Conservation (phyloP, 495 filamentous ascomycete genomes). For the Echria macrotheca region DNA sequence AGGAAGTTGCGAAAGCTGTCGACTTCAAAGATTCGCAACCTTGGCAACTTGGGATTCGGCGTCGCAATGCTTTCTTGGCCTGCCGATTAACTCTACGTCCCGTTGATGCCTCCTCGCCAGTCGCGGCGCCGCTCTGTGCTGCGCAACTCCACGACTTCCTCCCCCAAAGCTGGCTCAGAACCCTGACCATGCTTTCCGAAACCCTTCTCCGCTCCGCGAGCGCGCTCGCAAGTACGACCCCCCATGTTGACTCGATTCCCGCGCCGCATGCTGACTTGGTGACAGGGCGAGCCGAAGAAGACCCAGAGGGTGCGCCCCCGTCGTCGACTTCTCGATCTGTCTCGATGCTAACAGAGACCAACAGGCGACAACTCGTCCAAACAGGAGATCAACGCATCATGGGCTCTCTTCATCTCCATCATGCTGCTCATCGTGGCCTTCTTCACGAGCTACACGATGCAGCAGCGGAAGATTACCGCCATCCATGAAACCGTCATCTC, state of each 20-base stretch:
- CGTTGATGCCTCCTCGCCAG: constrained; percentile 12
- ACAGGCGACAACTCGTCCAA: constrained; percentile 35
- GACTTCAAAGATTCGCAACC: too few relatives aligned
- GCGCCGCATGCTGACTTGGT: neutral
- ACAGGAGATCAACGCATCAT: constrained; percentile 90
- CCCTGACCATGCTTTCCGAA: constrained; percentile 25
- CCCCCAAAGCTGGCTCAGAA: neutral
- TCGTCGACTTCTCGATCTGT: neutral
- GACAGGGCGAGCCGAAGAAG: constrained; percentile 49
- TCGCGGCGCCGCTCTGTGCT: constrained; percentile 6
- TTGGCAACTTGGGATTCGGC: too few relatives aligned
- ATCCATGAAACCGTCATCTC: constrained; percentile 97
- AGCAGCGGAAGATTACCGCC: constrained; percentile 91
- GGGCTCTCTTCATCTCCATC: constrained; percentile 95
- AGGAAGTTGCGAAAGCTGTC: constrained; percentile 15
- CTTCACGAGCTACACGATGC: constrained; percentile 93
- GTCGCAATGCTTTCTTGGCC: neutral
- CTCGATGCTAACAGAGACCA: neutral
- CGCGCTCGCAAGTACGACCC: constrained; percentile 38
- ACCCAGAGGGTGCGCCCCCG: constrained; percentile 41
- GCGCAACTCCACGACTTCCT: neutral
- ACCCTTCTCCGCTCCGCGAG: constrained; percentile 34
- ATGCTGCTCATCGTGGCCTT: constrained; percentile 87
- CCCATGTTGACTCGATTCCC: neutral
- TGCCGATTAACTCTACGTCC: constrained; percentile 5